Conservation (phyloP, 2,329 filamentous ascomycete species). For the Madurella mycetomatis region DNA sequence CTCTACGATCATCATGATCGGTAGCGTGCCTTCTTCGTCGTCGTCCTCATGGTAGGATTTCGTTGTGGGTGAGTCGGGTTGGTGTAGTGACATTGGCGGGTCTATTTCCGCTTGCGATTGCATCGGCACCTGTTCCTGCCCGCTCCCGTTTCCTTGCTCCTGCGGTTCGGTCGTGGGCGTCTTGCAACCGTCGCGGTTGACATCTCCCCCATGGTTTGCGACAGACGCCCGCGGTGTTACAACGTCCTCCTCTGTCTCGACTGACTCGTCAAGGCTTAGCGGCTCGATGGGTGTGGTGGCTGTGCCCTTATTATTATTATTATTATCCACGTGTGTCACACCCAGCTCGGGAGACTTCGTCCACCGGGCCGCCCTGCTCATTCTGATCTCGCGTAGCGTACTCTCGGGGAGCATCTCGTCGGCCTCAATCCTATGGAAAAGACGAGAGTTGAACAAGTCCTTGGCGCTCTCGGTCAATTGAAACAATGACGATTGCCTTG, state of each 20-base stretch:
- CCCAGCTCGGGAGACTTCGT: conserved; percentile 15
- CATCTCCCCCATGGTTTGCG: conserved; percentile 11
- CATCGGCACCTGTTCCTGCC: not conserved
- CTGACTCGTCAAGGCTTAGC: conserved; percentile 46
- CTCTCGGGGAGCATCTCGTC: conserved; percentile 56
- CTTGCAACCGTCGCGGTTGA: conserved; percentile 11
- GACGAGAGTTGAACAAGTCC: conserved; percentile 51
- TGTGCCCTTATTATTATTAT: conserved; percentile 26
- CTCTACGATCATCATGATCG: conserved; percentile 17
- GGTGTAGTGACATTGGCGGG: conserved; percentile 2
- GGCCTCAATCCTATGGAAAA: conserved; percentile 52
- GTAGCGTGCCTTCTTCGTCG: conserved; percentile 13
- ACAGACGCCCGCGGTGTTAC: conserved; percentile 24
- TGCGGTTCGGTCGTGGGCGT: conserved; percentile 12
- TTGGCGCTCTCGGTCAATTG: conserved; percentile 53
- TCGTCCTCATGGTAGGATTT: conserved; percentile 10
- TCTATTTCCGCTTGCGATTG: conserved; percentile 3
- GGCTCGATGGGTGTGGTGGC: conserved; percentile 42
- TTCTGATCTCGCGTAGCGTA: conserved; percentile 44
- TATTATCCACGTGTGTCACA: conserved; percentile 27
- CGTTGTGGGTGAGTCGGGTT: conserved; percentile 17
- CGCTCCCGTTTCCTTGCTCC: not conserved
- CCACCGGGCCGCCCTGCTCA: conserved; percentile 34
- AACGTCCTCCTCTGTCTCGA: conserved; percentile 36
- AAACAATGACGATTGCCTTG: conserved; percentile 43